Evolutionary conservation across 495 filamentous ascomycete genomes (phyloP).

Genomic region (Wilcoxina mikolae): DNA sequence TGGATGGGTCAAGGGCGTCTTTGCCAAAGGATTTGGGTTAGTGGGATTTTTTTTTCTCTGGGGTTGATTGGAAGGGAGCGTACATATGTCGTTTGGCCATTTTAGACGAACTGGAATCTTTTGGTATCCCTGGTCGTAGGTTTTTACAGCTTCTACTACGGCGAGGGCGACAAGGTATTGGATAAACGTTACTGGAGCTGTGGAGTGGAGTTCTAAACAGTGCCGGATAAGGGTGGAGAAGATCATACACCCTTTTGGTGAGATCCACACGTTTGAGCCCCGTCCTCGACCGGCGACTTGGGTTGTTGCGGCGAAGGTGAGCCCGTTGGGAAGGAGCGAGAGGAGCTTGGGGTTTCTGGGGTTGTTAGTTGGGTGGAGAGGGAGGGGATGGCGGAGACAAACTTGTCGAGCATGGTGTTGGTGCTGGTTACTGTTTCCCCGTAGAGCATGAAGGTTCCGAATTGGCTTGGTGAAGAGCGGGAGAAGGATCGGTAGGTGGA

Average conservation of each 20-base stretch:
- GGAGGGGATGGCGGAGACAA: slow-evolving; percentile 14
- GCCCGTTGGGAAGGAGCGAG: slow-evolving; percentile 59
- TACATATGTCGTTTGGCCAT: slow-evolving; percentile 71
- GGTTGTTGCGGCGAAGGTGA: slow-evolving; percentile 79
- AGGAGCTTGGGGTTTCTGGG: slow-evolving; percentile 62
- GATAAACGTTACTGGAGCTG: slow-evolving; percentile 79
- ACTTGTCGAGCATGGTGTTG: slow-evolving; percentile 90
- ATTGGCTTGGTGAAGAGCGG: slow-evolving; percentile 41
- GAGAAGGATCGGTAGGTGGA: slow-evolving; percentile 47
- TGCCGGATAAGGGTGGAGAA: slow-evolving; percentile 80
- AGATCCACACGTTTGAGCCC: slow-evolving; percentile 88
- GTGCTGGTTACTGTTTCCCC: slow-evolving; percentile 90
- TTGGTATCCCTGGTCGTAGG: slow-evolving; percentile 61
- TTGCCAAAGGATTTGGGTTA: not conserved
- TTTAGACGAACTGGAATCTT: slow-evolving; percentile 72
- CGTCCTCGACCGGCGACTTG: slow-evolving; percentile 87
- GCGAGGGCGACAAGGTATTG: slow-evolving; percentile 88
- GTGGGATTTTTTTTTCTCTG: not conserved
- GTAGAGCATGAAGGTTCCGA: slow-evolving; percentile 70
- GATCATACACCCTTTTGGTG: slow-evolving; percentile 70
- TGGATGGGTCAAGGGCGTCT: slow-evolving; percentile 59
- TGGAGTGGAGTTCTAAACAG: slow-evolving; percentile 48
- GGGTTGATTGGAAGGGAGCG: not conserved
- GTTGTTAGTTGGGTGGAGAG: slow-evolving; percentile 16
- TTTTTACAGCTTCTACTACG: slow-evolving; percentile 70